A percentile compares a stretch with the other conserved stretches of the same genome.
Conservation (phyloP, 345 rosid genomes). For the Geranium rotundifolium region DNA sequence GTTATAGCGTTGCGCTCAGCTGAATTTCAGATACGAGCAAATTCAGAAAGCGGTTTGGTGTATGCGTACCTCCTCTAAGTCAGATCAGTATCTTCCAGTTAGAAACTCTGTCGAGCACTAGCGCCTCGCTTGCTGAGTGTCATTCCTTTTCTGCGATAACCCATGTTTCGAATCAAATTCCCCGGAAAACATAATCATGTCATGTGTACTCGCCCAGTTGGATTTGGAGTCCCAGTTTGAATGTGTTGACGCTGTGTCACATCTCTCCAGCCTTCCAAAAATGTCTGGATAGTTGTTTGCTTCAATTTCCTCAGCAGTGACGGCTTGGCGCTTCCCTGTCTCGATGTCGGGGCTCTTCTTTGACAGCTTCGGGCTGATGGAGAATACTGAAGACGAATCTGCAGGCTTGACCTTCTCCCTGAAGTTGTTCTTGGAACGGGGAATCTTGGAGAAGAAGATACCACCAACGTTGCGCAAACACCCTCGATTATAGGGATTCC, state of each 20-base stretch:
- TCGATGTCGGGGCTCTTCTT: constrained; percentile 35
- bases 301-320: constrained; percentile 53
- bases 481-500: constrained; percentile 57
- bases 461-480: constrained; percentile 28
- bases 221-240: constrained; percentile 16
- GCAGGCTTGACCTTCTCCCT: constrained; percentile 27
- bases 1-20: too few species aligned
- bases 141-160: constrained; percentile 6
- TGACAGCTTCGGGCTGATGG: constrained; percentile 28
- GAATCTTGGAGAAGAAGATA: constrained; percentile 39
- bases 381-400: constrained; percentile 26
- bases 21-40: too few species aligned
- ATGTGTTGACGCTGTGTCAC: constrained; percentile 36
- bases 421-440: constrained; percentile 47
- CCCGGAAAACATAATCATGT: constrained; percentile 25
- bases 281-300: constrained; percentile 40
- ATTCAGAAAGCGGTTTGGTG: too few species aligned
- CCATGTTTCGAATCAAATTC: constrained; percentile 37
- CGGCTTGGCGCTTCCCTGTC: constrained; percentile 41
- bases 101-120: too few species aligned
- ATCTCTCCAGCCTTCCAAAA: constrained; percentile 42
- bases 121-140: too few species aligned
- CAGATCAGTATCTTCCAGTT: too few species aligned
- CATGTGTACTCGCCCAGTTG: constrained; percentile 40
- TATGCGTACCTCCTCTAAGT: too few species aligned